Base-by-base conservation (phyloP, 2,329 filamentous ascomycete genomes). In the Cordyceps tenuipes region DNA sequence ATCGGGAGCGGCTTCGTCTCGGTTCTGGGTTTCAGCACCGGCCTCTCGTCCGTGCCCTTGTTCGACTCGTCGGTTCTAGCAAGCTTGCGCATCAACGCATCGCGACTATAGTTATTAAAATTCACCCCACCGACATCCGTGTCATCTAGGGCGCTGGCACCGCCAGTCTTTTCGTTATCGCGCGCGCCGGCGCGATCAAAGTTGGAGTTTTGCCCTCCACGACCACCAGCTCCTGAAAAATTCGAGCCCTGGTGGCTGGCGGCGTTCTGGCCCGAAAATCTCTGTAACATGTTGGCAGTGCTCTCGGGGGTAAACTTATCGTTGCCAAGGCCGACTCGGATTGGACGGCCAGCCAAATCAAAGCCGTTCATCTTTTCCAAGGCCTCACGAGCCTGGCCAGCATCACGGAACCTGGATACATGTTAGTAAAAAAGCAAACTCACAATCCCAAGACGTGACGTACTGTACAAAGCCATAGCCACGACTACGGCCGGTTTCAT, bases 231-330 rank as follows among this genome's bases (percentile, higher is more conserved):
- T 66, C 93, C 92, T 63, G 91, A 96, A 75, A 97, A 96, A 56
- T 89, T 85, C 64, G 92, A 97, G 72, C 91, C 91, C 79, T 96
- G 91, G 74, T 87, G 94, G 73, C 84, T 83, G 76, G 82, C 82
- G 23, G 57, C 47, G 75, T 85, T 86, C 75, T 89, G 87, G 72
- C 89, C 88, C 74, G 91, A 89, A 80, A 96, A 95, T 77, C 91
- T 91, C 79, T 95, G 91, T 71, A 96, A 80, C 72, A 96, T 84
- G 77, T 90, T 92, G 74, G 91, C 89, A 76, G 91, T 96, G 76
- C 91, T 94, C 79, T 97, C 94, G 71, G 92, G 89, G 76, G 92
- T 97, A 78, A 97, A 97, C 85, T 97, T 97, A 89, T 99, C 94
- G 80, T 97, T 99, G 77, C 94, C 94, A 79, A 99, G 90, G 76